Evolutionary conservation across 805 yeast genomes (phyloP).

Genomic region (Suhomyces canberraensis): DNA sequence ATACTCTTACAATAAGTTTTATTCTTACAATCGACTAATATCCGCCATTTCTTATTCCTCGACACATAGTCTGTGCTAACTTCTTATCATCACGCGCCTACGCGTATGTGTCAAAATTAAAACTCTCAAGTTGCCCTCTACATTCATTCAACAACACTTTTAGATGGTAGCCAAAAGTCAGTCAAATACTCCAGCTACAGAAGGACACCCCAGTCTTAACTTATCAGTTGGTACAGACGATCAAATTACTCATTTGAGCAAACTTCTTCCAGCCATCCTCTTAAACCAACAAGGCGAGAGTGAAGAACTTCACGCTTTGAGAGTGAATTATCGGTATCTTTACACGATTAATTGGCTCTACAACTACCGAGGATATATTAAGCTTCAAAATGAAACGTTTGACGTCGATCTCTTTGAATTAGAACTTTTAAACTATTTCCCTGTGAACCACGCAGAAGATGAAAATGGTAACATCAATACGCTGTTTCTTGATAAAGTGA

Average conservation of each 20-base stretch:
- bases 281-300: slow-evolving; percentile 11
- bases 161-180: slow-evolving; percentile 8
- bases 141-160: too few relatives aligned
- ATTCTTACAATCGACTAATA: too few relatives aligned
- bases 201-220: slow-evolving; percentile 1
- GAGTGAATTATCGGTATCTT: slow-evolving; percentile 18
- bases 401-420: slow-evolving; percentile 61
- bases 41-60: too few relatives aligned
- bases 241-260: slow-evolving; percentile 9
- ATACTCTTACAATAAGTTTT: too few relatives aligned
- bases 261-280: slow-evolving; percentile 10
- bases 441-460: slow-evolving; percentile 7
- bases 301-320: slow-evolving; percentile 8
- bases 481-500: slow-evolving; percentile 41
- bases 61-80: too few relatives aligned
- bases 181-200: slow-evolving; percentile 3
- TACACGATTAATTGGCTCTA: slow-evolving; percentile 54
- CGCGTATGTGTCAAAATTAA: too few relatives aligned
- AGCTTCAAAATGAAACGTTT: slow-evolving; percentile 48
- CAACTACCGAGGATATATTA: slow-evolving; percentile 49
- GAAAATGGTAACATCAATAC: slow-evolving; percentile 1
- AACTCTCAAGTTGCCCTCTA: too few relatives aligned
- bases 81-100: not conserved
- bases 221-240: slow-evolving; percentile 10
- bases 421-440: slow-evolving; percentile 42